Conservation (phyloP, 2,329 filamentous ascomycete genomes). For the Botryotinia narcissicola region DNA sequence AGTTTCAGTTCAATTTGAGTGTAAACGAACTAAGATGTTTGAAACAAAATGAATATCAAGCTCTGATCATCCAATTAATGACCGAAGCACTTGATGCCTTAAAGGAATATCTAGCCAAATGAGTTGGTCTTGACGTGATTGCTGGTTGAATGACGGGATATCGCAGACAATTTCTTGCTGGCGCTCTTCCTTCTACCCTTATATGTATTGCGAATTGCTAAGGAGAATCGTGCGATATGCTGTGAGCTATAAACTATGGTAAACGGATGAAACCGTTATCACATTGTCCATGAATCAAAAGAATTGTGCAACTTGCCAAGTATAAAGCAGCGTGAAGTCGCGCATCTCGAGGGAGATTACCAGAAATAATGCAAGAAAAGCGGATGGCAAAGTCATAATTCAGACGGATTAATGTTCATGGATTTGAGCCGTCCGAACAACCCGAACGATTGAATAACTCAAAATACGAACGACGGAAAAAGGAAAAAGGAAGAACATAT, state of each 20-base stretch:
- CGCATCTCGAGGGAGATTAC: neutral
- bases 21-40: neutral
- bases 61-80: neutral
- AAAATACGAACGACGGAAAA: neutral
- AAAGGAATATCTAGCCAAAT: neutral
- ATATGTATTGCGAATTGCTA: neutral
- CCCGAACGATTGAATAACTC: neutral
- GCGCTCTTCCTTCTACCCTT: neutral
- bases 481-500: neutral
- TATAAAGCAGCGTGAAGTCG: neutral
- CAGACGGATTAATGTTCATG: too few species aligned
- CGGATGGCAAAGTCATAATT: neutral
- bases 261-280: neutral
- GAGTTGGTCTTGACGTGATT: too few species aligned
- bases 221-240: neutral
- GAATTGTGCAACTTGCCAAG: neutral
- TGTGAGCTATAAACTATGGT: neutral
- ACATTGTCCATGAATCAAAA: neutral
- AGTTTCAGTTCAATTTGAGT: neutral
- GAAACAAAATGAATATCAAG: neutral
- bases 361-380: neutral
- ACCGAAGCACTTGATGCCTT: neutral
- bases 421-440: too few species aligned
- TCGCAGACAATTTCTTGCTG: neutral
- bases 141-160: neutral